Evolutionary conservation across 169 alveolate species (phyloP).

Genomic region (Plasmodium sp.): DNA sequence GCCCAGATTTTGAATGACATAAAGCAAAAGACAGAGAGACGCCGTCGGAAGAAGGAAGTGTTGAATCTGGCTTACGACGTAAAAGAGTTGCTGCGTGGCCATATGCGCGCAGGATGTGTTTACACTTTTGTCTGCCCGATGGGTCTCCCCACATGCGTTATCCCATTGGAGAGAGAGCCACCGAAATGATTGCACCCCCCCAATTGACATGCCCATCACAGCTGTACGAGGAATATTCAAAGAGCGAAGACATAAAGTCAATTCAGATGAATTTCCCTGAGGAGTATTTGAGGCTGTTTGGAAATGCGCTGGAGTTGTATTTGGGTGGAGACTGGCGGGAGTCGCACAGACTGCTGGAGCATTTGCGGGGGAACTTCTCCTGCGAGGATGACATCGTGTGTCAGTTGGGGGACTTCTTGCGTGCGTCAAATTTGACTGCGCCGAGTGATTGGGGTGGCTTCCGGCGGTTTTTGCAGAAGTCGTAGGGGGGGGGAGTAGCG

Average conservation of each 20-base stretch:
- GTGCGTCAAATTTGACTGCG: constrained; percentile 78
- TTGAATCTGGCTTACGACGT: constrained; percentile 36
- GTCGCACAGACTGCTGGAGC: constrained; percentile 78
- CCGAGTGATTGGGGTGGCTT: constrained; percentile 93
- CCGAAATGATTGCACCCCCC: background rate
- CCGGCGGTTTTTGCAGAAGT: constrained; percentile 88
- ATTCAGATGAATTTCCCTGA: constrained; percentile 83
- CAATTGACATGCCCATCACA: background rate
- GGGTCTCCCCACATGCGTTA: background rate
- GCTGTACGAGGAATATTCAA: constrained; percentile 33
- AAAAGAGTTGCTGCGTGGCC: background rate
- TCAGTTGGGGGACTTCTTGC: constrained; percentile 84
- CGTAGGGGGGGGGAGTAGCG: constrained; percentile 6
- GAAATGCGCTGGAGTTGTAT: constrained; percentile 83
- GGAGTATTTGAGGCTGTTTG: constrained; percentile 84
- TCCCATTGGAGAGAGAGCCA: background rate
- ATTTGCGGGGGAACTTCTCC: constrained; percentile 82
- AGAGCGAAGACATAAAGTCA: constrained; percentile 75
- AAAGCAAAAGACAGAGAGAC: constrained; percentile 43
- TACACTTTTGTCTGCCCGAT: background rate
- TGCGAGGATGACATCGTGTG: constrained; percentile 83
- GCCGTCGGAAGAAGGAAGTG: constrained; percentile 43
- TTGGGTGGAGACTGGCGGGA: constrained; percentile 88
- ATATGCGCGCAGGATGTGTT: background rate
- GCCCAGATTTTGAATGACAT: constrained; percentile 36